Base-by-base conservation (phyloP, 2,329 filamentous ascomycete species). In the Colletotrichum sp. region DNA sequence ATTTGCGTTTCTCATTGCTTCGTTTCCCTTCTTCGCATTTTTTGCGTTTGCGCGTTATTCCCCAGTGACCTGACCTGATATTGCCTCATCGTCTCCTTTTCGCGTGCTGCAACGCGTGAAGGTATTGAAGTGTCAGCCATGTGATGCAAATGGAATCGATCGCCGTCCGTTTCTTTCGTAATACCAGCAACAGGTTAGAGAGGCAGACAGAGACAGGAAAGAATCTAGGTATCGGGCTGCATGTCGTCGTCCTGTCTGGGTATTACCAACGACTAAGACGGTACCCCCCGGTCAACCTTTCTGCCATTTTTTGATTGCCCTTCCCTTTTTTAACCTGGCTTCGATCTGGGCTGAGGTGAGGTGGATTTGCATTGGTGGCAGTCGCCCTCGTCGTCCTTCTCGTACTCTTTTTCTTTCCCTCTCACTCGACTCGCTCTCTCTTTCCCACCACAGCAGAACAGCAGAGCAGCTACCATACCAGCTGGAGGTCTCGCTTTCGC, bases 261-360 rank as follows among this genome's bases (percentile, higher is more conserved):
- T 55, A 36, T 73, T 64, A 52, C 43, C 48, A 59, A 73, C 73
- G 38, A 68, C 69, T 69, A 64, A 73, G 73, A 75, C 69, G 56
- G 64, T 63, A 26, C 63, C 62, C 71, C 67, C 69, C 26, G 73
- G 68, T 48, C 73, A 65, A 73, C 75, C 59, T 66, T 69, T 75
- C 32, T 64, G 18, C 38, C 59, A 21, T 52, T 21, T 63, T 64
- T 72, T 72, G 68, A 70, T 74, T 74, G 56, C 72, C 58, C 52
- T 75, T 58, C 72, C 71, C 59, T 65, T 62, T 68, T 73, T 52
- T 63, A 21, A 68, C 63, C 69, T 73, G 73, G 69, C 63, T 73
- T 63, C 69, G 63, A 32, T 26, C 64, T 48, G 69, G 24, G 56
- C 73, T 72, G 32, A 69, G 59, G 66, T 72, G 56, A 69, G 59